Evolutionary conservation across 1,284 basidiomycete genomes (phyloP).

Genomic region (Bjerkandera adusta): DNA sequence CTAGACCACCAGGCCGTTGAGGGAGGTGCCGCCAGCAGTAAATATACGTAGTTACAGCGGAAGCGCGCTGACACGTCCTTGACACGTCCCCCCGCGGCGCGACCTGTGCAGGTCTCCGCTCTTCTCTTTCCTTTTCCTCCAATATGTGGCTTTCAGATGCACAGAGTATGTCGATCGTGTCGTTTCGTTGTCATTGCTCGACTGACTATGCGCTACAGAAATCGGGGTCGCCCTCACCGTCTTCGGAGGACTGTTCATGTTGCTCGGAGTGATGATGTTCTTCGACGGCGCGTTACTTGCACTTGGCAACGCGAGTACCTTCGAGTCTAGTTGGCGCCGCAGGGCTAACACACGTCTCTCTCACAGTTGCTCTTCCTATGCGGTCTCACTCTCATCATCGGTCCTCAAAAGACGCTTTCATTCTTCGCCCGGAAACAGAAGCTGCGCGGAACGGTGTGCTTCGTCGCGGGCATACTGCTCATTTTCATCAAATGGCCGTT

Average conservation of each 20-base stretch:
- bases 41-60: neutral
- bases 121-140: neutral
- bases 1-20: conserved; percentile 5
- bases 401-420: conserved; percentile 94
- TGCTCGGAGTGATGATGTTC: conserved; percentile 93
- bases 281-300: conserved; percentile 98
- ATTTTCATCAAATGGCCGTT: conserved; percentile 94
- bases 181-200: neutral
- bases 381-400: conserved; percentile 92
- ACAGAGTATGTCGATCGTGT: conserved; percentile 3
- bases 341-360: neutral
- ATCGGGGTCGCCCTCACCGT: conserved; percentile 96
- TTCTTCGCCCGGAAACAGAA: conserved; percentile 98
- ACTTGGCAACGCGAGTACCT: conserved; percentile 81
- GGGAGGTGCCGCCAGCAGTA: neutral
- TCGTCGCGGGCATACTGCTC: conserved; percentile 85
- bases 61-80: neutral
- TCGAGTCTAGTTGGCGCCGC: conserved; percentile 1
- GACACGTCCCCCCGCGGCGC: conserved; percentile 1
- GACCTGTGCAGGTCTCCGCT: neutral
- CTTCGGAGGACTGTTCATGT: conserved; percentile 96
- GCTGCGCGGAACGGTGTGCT: conserved; percentile 90
- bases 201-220: conserved; percentile 47
- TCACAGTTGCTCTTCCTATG: conserved; percentile 86
- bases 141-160: conserved; percentile 14